A percentile compares a stretch with the other conserved stretches of the same genome.
phyloP scores from a whole-genome alignment of 352 stramenopile genomes.

The Phytopythium vexans region DNA sequence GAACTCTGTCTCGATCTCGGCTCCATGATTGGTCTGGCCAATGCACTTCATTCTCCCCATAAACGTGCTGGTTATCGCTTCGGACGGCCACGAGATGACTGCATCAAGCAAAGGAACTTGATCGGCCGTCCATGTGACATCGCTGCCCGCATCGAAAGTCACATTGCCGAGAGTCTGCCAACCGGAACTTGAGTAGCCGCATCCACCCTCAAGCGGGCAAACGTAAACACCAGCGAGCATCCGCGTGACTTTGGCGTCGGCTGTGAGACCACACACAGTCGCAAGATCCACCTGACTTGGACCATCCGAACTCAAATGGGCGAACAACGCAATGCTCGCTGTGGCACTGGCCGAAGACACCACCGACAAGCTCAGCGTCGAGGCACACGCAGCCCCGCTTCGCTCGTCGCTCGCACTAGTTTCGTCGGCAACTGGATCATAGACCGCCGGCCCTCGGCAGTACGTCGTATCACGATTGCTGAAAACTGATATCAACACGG shows the following conservation, averaged over 20 bases:
- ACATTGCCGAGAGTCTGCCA: too few species aligned
- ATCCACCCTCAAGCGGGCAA: neutral
- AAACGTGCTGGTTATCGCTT: neutral
- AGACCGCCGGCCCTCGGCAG: too few species aligned
- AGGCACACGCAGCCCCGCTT: too few species aligned
- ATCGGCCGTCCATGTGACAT: neutral
- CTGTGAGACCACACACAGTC: neutral
- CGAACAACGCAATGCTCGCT: neutral
- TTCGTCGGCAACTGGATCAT: too few species aligned
- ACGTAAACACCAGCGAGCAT: neutral
- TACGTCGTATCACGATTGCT: too few species aligned
- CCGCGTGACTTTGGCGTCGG: neutral
- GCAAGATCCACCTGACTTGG: neutral
- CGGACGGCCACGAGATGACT: neutral
- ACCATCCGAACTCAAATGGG: neutral
- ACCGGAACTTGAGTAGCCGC: too few species aligned
- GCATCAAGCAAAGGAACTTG: neutral
- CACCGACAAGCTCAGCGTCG: too few species aligned
- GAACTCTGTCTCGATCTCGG: too few species aligned
- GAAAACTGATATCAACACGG: too few species aligned
- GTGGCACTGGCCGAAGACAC: too few species aligned
- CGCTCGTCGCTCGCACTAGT: too few species aligned
- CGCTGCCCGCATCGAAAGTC: neutral
- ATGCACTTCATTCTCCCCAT: neutral
- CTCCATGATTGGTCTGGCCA: too few species aligned